phyloP scores from a whole-genome alignment of 805 yeast genomes.

The Candida easanensis region DNA sequence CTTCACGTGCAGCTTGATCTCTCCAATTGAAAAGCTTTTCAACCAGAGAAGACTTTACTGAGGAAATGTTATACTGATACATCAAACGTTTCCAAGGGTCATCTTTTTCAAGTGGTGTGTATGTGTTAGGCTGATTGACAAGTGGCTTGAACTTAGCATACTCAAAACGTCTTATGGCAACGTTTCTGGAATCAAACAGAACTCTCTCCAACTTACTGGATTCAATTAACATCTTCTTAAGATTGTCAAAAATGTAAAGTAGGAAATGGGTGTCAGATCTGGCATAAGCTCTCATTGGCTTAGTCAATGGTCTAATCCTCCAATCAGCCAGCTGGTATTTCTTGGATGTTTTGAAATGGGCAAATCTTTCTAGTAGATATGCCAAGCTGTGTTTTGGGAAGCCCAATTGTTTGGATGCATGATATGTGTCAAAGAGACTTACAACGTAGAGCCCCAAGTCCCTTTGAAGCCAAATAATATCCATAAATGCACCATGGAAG shows the following conservation, averaged over 20 bases:
- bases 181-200: conserved; percentile 69
- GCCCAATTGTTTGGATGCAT: conserved; percentile 79
- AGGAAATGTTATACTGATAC: conserved; percentile 61
- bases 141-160: conserved; percentile 61
- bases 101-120: conserved; percentile 48
- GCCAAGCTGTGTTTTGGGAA: conserved; percentile 84
- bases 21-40: conserved; percentile 77
- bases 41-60: conserved; percentile 50
- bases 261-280: conserved; percentile 94
- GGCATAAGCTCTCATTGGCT: conserved; percentile 80
- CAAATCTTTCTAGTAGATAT: conserved; percentile 73
- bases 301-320: conserved; percentile 83
- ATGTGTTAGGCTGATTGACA: conserved; percentile 31
- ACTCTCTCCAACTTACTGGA: conserved; percentile 56
- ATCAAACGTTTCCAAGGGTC: conserved; percentile 70
- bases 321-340: conserved; percentile 96
- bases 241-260: conserved; percentile 71
- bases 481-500: conserved; percentile 96
- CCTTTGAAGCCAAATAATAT: conserved; percentile 93
- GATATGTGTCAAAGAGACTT: conserved; percentile 86
- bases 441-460: conserved; percentile 92
- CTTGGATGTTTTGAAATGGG: conserved; percentile 83
- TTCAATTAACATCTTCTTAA: conserved; percentile 60
- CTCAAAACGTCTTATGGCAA: conserved; percentile 80
- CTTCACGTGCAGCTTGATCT: conserved; percentile 66